phyloP scores from a whole-genome alignment of 148 eudicot genomes.

The Amaranthus palmeri region DNA sequence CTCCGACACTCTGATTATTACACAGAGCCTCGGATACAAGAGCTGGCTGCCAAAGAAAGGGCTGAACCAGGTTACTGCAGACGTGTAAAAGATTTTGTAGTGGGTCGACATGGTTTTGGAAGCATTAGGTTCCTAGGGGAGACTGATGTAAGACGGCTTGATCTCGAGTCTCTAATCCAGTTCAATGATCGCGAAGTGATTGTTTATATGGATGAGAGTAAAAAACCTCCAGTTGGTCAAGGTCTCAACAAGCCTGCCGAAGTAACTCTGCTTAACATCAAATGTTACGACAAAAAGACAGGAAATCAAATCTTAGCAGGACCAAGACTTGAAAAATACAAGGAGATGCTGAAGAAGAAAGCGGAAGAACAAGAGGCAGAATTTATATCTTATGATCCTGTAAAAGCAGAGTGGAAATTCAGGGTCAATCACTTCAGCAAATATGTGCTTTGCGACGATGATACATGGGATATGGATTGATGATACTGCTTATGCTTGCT shows the following conservation, averaged over 20 bases:
- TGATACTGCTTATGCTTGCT: not conserved
- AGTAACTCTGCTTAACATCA: constrained; percentile 86
- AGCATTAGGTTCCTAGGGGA: constrained; percentile 90
- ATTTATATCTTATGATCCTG: constrained; percentile 72
- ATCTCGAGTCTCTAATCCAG: constrained; percentile 73
- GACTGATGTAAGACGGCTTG: constrained; percentile 87
- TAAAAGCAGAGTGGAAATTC: constrained; percentile 90
- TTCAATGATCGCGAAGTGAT: constrained; percentile 83
- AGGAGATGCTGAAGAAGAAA: constrained; percentile 79
- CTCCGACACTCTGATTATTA: constrained; percentile 88
- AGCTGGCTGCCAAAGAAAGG: constrained; percentile 90
- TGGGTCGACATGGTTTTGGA: constrained; percentile 79
- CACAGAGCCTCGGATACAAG: constrained; percentile 90
- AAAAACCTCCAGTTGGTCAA: constrained; percentile 95
- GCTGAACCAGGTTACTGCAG: constrained; percentile 86
- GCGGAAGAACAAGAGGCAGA: constrained; percentile 90
- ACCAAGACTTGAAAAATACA: constrained; percentile 67
- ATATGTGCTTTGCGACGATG: constrained; percentile 51
- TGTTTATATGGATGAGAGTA: constrained; percentile 83
- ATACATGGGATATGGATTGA: constrained; percentile 20
- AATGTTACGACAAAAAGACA: constrained; percentile 73
- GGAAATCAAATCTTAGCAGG: constrained; percentile 66
- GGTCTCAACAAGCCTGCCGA: constrained; percentile 94
- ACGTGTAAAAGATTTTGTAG: constrained; percentile 71
- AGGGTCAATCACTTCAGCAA: constrained; percentile 76